A percentile compares a stretch with the other conserved stretches of the same genome.
These are phyloP conservation scores for Cyberlindnera euphorbiiphila DNA, from an alignment of 805 yeast species.

Conservation along the genomic window DNA sequence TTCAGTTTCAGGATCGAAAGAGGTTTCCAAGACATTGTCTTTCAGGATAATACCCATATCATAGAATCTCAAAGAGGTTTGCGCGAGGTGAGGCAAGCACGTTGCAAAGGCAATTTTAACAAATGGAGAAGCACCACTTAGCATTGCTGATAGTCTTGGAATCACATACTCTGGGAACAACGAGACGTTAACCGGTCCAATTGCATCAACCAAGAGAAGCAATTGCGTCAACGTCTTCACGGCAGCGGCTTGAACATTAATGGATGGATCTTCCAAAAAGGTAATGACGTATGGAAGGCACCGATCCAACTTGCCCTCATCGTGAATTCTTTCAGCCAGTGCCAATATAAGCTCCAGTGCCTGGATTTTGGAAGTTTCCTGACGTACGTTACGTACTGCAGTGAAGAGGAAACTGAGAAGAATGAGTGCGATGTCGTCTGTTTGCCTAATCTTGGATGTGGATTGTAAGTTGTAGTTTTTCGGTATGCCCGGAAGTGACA, in stretches of 20 bases:
- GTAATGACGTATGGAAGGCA: conserved; percentile 75
- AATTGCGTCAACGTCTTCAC: conserved; percentile 64
- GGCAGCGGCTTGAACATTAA: conserved; percentile 64
- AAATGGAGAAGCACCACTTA: conserved; percentile 38
- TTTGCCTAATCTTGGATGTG: conserved; percentile 29
- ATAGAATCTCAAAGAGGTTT: conserved; percentile 57
- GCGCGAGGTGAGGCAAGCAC: conserved; percentile 70
- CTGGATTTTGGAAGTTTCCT: conserved; percentile 55
- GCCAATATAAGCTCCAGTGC: conserved; percentile 77
- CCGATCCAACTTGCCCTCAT: conserved; percentile 82
- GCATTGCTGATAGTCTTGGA: conserved; percentile 56
- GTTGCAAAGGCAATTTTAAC: conserved; percentile 68
- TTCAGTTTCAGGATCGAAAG: conserved; percentile 44
- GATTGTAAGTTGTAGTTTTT: conserved; percentile 41
- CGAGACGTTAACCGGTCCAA: conserved; percentile 71
- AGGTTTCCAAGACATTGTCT: conserved; percentile 31
- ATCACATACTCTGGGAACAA: conserved; percentile 79
- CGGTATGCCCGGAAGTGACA: conserved; percentile 51
- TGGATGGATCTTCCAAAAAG: conserved; percentile 65
- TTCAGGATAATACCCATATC: conserved; percentile 54
- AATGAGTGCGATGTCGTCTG: conserved; percentile 51
- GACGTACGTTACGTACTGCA: conserved; percentile 54
- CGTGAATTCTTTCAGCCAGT: conserved; percentile 70
- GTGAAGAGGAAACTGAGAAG: conserved; percentile 56
- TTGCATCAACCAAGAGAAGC: conserved; percentile 53